Evolutionary conservation across 140 eudicot species (phyloP).

Genomic region (Cichorium intybus): DNA sequence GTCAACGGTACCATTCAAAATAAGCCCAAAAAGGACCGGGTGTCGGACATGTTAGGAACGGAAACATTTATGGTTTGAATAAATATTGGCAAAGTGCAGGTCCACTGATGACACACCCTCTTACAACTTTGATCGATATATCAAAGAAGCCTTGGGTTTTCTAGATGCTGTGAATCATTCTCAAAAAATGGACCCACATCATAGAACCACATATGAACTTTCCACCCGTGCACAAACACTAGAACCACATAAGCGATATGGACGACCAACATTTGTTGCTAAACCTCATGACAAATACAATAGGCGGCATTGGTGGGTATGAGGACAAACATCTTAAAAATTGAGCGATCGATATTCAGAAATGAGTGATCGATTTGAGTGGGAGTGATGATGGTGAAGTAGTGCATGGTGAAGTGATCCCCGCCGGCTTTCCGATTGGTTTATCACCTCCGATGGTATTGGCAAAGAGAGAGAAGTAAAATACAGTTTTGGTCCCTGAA

Average conservation of each 20-base stretch:
- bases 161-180: background rate
- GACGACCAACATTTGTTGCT: background rate
- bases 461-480: too few species aligned
- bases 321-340: too few species aligned
- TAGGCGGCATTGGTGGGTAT: background rate
- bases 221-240: background rate
- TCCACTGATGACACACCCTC: background rate
- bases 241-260: background rate
- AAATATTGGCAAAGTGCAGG: background rate
- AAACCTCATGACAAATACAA: background rate
- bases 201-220: background rate
- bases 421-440: too few species aligned
- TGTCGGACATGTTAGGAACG: too few species aligned
- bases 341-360: too few species aligned
- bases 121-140: background rate
- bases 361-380: too few species aligned
- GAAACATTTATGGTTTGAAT: too few species aligned
- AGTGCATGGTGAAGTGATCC: too few species aligned
- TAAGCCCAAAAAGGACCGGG: too few species aligned
- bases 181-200: background rate
- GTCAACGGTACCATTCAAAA: conserved; percentile 3
- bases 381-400: too few species aligned
- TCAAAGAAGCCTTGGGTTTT: background rate
- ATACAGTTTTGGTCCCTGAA: too few species aligned
- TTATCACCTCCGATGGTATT: too few species aligned